phyloP scores from a whole-genome alignment of 495 filamentous ascomycete genomes.

The Penicillium psychrofluorescens region DNA sequence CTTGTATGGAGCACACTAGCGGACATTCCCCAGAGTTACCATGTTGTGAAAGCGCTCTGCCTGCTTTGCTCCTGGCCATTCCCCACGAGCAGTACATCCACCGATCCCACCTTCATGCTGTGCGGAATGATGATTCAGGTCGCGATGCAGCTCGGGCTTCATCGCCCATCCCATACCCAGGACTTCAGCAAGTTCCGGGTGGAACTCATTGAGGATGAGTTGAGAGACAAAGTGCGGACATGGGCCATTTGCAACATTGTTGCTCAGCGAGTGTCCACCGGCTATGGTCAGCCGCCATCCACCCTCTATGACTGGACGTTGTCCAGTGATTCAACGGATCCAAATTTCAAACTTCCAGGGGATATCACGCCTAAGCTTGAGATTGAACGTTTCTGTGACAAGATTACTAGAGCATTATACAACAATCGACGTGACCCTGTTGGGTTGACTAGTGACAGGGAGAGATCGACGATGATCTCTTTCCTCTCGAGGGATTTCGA shows the following conservation, averaged over 20 bases:
- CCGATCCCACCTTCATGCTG: constrained; percentile 85
- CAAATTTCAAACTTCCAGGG: constrained; percentile 58
- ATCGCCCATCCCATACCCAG: constrained; percentile 82
- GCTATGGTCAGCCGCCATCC: constrained; percentile 85
- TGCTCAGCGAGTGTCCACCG: constrained; percentile 82
- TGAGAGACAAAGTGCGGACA: constrained; percentile 77
- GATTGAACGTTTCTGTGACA: constrained; percentile 79
- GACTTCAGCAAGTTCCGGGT: constrained; percentile 82
- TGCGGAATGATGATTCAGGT: constrained; percentile 90
- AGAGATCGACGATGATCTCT: constrained; percentile 59
- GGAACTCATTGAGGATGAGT: constrained; percentile 75
- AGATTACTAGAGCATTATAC: constrained; percentile 78
- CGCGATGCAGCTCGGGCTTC: constrained; percentile 83
- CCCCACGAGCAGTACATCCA: constrained; percentile 76
- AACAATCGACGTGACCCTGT: constrained; percentile 70
- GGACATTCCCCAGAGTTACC: constrained; percentile 77
- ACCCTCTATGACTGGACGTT: constrained; percentile 85
- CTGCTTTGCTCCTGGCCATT: constrained; percentile 88
- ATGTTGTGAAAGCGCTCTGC: constrained; percentile 86
- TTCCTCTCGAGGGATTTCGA: constrained; percentile 46
- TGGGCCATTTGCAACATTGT: constrained; percentile 94
- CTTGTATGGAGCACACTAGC: constrained; percentile 77
- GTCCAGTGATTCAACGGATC: constrained; percentile 53
- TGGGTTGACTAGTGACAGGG: constrained; percentile 63
- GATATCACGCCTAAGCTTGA: constrained; percentile 63